Conservation (phyloP, 1,284 basidiomycete species). For the Leucoagaricus sp. region DNA sequence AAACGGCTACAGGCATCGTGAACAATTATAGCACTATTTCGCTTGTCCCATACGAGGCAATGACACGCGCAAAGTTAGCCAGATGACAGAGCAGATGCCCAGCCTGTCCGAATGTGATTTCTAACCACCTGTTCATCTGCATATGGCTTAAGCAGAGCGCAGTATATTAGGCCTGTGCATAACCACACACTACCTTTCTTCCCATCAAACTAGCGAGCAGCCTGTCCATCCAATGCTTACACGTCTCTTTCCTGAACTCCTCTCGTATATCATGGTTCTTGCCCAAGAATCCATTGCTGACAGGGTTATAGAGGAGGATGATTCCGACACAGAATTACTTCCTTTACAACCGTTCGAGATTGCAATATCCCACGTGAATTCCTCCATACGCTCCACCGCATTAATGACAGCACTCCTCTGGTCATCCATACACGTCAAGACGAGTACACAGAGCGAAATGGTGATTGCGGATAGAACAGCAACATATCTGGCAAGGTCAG, state of each 20-base stretch:
- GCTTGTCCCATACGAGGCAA: neutral
- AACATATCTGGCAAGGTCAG: constrained; percentile 38
- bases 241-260: constrained; percentile 8
- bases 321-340: neutral
- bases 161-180: too few relatives aligned
- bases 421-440: constrained; percentile 35
- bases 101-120: neutral
- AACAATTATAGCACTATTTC: neutral
- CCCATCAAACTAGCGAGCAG: neutral
- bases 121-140: too few relatives aligned
- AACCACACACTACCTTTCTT: neutral
- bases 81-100: neutral
- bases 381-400: constrained; percentile 38
- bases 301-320: neutral
- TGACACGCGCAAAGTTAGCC: neutral
- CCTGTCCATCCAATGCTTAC: neutral
- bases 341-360: constrained; percentile 33
- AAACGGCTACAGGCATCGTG: neutral
- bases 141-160: too few relatives aligned
- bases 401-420: constrained; percentile 38
- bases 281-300: neutral
- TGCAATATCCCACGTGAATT: constrained; percentile 38
- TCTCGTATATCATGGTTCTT: constrained; percentile 13
- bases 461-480: constrained; percentile 26
- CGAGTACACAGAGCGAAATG: constrained; percentile 15